These are phyloP conservation scores for Penicillium steckii DNA, from an alignment of 495 filamentous ascomycete genomes.

Conservation along the genomic window DNA sequence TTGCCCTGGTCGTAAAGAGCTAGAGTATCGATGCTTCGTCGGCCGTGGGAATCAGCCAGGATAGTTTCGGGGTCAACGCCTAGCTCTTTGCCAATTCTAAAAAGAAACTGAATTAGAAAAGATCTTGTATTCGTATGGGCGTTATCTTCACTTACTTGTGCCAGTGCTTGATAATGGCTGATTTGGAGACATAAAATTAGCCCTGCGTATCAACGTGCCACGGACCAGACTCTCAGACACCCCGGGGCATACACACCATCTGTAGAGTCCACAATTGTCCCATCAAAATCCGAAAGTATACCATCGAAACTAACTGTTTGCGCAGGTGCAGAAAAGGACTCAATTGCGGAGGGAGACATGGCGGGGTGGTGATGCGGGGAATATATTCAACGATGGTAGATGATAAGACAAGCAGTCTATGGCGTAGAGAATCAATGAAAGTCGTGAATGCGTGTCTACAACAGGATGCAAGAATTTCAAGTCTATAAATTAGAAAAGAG, in stretches of 20 bases:
- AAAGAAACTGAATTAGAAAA: background rate
- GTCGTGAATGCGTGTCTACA: background rate
- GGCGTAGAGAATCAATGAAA: background rate
- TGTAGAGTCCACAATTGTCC: conserved; percentile 49
- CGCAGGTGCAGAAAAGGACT: conserved; percentile 58
- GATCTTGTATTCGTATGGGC: no score
- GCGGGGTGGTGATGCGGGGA: conserved; percentile 18
- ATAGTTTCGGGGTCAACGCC: conserved; percentile 80
- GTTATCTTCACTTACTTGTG: conserved; percentile 62
- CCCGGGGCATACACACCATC: conserved; percentile 29
- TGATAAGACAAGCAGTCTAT: background rate
- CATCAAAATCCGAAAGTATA: conserved; percentile 90
- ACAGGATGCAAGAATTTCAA: conserved; percentile 1
- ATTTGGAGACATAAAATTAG: conserved; percentile 4
- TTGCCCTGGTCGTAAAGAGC: conserved; percentile 70
- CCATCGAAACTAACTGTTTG: conserved; percentile 67
- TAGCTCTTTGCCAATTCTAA: conserved; percentile 76
- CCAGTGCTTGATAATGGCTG: conserved; percentile 94
- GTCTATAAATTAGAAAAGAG: conserved; percentile 8
- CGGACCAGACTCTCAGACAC: background rate
- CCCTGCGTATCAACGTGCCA: no score
- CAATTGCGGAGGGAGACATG: conserved; percentile 33
- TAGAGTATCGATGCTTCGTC: conserved; percentile 79
- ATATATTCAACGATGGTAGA: background rate
- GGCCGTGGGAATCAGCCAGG: conserved; percentile 83